Percentiles rank a stretch among this genome's conserved stretches.
Evolutionary conservation across 2,329 filamentous ascomycete genomes (phyloP).

Genomic region (Periconia macrospinosa): DNA sequence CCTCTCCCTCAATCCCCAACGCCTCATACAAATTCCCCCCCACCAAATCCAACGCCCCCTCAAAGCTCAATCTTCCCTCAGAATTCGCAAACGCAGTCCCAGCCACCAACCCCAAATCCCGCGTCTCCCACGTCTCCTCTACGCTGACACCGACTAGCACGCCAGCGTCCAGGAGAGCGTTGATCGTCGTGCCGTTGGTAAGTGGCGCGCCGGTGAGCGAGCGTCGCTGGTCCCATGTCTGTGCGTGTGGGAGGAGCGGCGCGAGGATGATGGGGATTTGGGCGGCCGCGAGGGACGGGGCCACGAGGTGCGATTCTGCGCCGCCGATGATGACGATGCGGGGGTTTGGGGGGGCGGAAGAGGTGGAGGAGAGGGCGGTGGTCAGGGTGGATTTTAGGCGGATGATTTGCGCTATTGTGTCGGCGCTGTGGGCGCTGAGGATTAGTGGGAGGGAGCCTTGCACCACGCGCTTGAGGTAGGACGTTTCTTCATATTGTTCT

Average conservation of each 20-base stretch:
- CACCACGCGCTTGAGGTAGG: constrained; percentile 59
- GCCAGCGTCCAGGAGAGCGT: constrained; percentile 60
- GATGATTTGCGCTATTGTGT: constrained; percentile 63
- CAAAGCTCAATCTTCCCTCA: constrained; percentile 56
- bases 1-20: constrained; percentile 50
- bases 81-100: constrained; percentile 63
- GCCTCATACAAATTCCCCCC: constrained; percentile 61
- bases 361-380: constrained; percentile 9
- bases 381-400: constrained; percentile 62
- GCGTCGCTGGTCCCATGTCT: constrained; percentile 63
- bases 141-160: constrained; percentile 62
- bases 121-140: constrained; percentile 64
- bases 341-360: constrained; percentile 42
- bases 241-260: constrained; percentile 59
- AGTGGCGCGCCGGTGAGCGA: constrained; percentile 66
- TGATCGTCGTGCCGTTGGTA: constrained; percentile 65
- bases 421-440: constrained; percentile 64
- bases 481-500: constrained; percentile 35
- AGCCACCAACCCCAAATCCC: constrained; percentile 62
- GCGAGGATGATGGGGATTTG: constrained; percentile 62
- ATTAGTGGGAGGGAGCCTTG: constrained; percentile 58
- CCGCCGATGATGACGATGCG: constrained; percentile 58
- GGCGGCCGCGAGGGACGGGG: constrained; percentile 59
- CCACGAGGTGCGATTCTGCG: constrained; percentile 65
- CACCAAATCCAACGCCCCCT: constrained; percentile 60